Evolutionary conservation across 805 yeast genomes (phyloP), one percentile per base, ranked within the genome.

Genomic region (Saccharomycopsis lassenensis): DNA sequence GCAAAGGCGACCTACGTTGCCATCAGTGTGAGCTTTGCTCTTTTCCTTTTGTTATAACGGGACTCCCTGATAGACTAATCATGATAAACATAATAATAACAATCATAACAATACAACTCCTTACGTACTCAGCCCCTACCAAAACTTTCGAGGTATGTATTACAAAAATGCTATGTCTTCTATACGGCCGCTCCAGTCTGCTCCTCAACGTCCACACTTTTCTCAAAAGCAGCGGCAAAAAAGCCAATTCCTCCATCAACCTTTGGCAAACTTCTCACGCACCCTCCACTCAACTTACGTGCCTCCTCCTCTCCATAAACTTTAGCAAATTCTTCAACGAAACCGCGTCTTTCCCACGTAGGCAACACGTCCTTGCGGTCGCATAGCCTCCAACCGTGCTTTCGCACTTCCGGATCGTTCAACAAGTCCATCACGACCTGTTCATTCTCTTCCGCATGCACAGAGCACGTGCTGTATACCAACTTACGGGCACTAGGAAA

Each of bases 241-340:
- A 91, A 91, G 0, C 99, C 99, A 49, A 91, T 91, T n/a, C 98
- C 98, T 21, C 97, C 98, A 54, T 91, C 98, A 29, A 70, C 79
- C 43, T 74, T 77, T 1, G 96, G 95, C 29, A 76, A 58, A 0
- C 87, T 80, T 46, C 99, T 65, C 0, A 91, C 75, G 58, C 96
- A 87, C 0, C 91, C 89, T 1, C 77, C 85, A 1, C 95, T 94
- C 33, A 84, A 52, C 25, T 58, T 63, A 24, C 65, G 63, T 15
- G 77, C 70, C 28, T 62, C 58, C 10, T 52, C 58, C 20, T 61
- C 54, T 7, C 52, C 57, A 43, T 61, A 56, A 7, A 68, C 66
- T 5, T 71, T 56, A 18, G 61, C 51, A 46, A 87, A 86, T 51
- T 81, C 94, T 41, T 71, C 71, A 5, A 56, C 63, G 52, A 73